Evolutionary conservation across 148 eudicot genomes (phyloP).

Genomic region (Tetragonia tetragonoides): DNA sequence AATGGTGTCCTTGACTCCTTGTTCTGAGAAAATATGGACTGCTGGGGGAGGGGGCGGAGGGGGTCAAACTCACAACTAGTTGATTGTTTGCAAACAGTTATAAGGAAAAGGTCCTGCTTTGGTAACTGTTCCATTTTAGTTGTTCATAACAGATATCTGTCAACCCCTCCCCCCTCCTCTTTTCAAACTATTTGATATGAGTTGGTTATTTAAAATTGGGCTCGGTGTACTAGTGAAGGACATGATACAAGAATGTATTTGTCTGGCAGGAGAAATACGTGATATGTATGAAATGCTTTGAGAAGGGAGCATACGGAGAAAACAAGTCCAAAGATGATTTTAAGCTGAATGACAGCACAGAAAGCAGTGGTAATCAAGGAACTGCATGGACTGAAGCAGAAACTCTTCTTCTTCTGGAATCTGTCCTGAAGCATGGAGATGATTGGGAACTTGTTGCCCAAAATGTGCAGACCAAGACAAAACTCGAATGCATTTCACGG

Average conservation of each 20-base stretch:
- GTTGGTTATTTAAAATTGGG: background rate
- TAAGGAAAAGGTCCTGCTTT: too few species aligned
- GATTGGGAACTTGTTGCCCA: conserved; percentile 92
- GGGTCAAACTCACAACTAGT: too few species aligned
- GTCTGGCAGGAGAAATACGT: conserved; percentile 33
- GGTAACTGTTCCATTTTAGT: too few species aligned
- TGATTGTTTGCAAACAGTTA: too few species aligned
- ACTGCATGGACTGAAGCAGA: conserved; percentile 83
- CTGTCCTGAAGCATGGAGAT: conserved; percentile 85
- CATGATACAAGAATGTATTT: conserved; percentile 1
- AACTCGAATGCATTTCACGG: conserved; percentile 83
- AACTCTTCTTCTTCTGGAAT: conserved; percentile 82
- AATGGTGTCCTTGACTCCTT: too few species aligned
- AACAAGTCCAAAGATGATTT: conserved; percentile 62
- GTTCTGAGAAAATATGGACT: too few species aligned
- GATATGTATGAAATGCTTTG: conserved; percentile 70
- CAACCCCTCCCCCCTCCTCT: background rate
- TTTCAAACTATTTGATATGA: background rate
- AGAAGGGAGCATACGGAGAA: conserved; percentile 56
- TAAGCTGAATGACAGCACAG: conserved; percentile 40
- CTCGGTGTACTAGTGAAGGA: background rate
- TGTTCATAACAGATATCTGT: background rate
- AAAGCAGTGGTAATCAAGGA: conserved; percentile 33
- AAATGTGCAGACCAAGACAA: conserved; percentile 74
- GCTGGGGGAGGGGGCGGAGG: too few species aligned